phyloP scores from a whole-genome alignment of 2,329 filamentous ascomycete species.

The Cytospora schulzeri region DNA sequence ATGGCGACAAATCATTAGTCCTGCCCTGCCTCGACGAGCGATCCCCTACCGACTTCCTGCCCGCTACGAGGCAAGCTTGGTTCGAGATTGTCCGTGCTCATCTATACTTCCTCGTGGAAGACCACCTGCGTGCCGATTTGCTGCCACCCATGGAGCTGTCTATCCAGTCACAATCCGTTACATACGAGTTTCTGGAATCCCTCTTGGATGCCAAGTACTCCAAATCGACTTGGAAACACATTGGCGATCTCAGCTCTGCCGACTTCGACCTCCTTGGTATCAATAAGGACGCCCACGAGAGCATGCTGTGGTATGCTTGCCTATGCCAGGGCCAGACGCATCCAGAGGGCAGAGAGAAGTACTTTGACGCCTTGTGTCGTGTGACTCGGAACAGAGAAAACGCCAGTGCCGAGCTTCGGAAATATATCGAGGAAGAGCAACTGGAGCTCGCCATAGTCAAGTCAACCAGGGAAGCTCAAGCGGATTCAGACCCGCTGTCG shows the following conservation, averaged over 20 bases:
- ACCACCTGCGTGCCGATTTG: conserved; percentile 13
- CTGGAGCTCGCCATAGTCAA: conserved; percentile 18
- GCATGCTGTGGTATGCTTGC: conserved; percentile 35
- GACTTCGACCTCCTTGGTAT: conserved; percentile 33
- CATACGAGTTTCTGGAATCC: conserved; percentile 7
- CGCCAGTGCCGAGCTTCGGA: conserved; percentile 24
- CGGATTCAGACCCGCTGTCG: conserved; percentile 14
- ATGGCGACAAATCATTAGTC: conserved; percentile 19
- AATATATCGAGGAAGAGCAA: conserved; percentile 24
- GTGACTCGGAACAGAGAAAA: conserved; percentile 31
- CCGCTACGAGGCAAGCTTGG: conserved; percentile 21
- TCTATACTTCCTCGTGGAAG: conserved; percentile 22
- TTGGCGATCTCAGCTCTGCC: conserved; percentile 14
- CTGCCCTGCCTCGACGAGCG: conserved; percentile 20
- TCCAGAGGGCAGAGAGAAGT: conserved; percentile 25
- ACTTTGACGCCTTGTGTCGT: conserved; percentile 29
- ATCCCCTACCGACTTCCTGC: neutral
- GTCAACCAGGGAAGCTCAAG: conserved; percentile 17
- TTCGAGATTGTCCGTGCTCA: conserved; percentile 24
- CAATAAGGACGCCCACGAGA: conserved; percentile 31
- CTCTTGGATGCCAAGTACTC: conserved; percentile 21
- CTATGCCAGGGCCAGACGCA: conserved; percentile 32
- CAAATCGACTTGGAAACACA: conserved; percentile 17
- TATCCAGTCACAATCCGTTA: conserved; percentile 13
- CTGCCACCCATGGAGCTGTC: conserved; percentile 16